phyloP scores from a whole-genome alignment of 1,284 basidiomycete genomes.

The Apiotrichum veenhuisii region DNA sequence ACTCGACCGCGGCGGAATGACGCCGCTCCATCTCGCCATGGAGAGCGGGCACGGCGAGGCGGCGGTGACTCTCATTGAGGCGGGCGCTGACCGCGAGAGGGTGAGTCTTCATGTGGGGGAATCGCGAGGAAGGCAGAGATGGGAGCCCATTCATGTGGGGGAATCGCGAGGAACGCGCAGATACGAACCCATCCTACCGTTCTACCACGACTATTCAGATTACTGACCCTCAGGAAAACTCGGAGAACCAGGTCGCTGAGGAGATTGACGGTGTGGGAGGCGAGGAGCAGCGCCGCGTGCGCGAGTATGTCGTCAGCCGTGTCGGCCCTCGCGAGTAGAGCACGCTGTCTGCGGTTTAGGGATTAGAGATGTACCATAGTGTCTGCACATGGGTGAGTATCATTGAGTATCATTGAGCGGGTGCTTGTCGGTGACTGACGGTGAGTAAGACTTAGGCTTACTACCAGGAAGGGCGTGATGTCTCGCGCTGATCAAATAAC shows the following conservation, averaged over 20 bases:
- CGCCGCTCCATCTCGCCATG: conserved; percentile 91
- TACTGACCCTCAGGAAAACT: conserved; percentile 60
- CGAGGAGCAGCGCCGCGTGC: conserved; percentile 71
- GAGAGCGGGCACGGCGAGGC: conserved; percentile 88
- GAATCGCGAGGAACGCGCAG: no score
- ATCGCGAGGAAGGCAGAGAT: no score
- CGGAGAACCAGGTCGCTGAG: conserved; percentile 77
- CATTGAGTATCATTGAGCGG: no score
- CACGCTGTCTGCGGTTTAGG: not conserved
- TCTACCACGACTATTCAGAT: no score
- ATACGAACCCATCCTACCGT: no score
- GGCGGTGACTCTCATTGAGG: conserved; percentile 83
- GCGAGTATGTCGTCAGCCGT: conserved; percentile 60
- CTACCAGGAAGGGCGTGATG: no score
- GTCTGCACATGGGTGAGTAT: no score
- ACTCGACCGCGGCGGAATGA: conserved; percentile 80
- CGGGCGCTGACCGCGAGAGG: conserved; percentile 81
- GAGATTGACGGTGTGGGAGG: conserved; percentile 82
- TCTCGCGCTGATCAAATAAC: no score
- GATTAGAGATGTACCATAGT: no score
- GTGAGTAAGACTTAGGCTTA: no score
- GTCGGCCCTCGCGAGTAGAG: conserved; percentile 39
- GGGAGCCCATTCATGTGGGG: conserved; percentile 14
- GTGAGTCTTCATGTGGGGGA: conserved; percentile 54
- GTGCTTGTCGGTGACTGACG: no score